phyloP scores from a whole-genome alignment of 2,329 filamentous ascomycete species.

The Trichoderma sp. region DNA sequence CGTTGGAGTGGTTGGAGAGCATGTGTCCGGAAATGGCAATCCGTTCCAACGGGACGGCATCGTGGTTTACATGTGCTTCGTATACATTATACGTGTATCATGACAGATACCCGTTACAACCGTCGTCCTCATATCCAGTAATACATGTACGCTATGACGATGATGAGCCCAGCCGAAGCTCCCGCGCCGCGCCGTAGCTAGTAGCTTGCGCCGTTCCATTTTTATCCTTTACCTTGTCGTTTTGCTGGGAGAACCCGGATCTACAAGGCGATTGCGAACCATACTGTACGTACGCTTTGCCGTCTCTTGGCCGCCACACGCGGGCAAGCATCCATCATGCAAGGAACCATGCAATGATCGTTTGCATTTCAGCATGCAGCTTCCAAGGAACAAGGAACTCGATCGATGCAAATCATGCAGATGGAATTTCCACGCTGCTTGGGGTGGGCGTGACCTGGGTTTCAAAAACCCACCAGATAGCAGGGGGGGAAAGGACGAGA shows the following conservation, averaged over 20 bases:
- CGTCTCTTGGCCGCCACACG: background rate
- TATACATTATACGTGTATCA: background rate
- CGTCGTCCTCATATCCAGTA: background rate
- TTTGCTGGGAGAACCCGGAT: background rate
- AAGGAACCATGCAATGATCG: conserved; percentile 22
- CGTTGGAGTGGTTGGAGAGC: background rate
- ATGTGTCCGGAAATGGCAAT: background rate
- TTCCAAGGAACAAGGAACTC: conserved; percentile 16
- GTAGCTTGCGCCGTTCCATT: background rate
- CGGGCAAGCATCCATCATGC: conserved; percentile 18
- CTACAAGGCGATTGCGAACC: background rate
- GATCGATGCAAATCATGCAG: conserved; percentile 33
- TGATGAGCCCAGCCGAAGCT: conserved; percentile 4
- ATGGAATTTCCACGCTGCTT: conserved; percentile 14
- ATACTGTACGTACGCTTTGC: too few relatives aligned
- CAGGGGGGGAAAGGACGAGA: background rate
- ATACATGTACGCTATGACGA: background rate
- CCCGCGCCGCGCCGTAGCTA: conserved; percentile 1
- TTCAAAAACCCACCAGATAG: conserved; percentile 9
- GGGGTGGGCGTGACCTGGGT: conserved; percentile 28
- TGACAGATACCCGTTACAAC: background rate
- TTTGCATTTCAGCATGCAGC: background rate
- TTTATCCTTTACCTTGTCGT: background rate
- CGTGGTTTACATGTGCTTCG: background rate
- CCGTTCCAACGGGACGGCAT: background rate